phyloP scores from a whole-genome alignment of 176 grass and related monocot genomes.

The Canna indica region DNA sequence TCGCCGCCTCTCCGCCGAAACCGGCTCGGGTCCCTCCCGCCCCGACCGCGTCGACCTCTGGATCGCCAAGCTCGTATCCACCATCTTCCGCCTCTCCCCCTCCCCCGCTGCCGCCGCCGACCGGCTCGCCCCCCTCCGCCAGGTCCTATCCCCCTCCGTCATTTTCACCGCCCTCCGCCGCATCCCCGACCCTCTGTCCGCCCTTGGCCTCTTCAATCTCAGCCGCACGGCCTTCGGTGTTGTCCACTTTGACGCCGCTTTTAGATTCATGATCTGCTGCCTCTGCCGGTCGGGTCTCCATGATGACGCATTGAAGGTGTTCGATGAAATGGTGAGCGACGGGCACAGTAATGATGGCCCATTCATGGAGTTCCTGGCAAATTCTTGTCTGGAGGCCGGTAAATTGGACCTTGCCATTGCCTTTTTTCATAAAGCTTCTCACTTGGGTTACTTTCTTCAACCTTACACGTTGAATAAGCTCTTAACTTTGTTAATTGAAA shows the following conservation, averaged over 20 bases:
- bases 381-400: conserved; percentile 33
- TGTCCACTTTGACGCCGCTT: conserved; percentile 25
- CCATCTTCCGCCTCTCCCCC: conserved; percentile 8
- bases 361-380: conserved; percentile 49
- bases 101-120: conserved; percentile 7
- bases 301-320: conserved; percentile 52
- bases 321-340: conserved; percentile 62
- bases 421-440: conserved; percentile 30
- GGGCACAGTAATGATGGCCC: conserved; percentile 27
- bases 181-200: conserved; percentile 10
- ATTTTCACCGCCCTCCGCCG: conserved; percentile 28
- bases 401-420: conserved; percentile 29
- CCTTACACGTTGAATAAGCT: conserved; percentile 59
- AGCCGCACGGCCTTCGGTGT: conserved; percentile 27
- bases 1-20: not conserved
- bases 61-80: conserved; percentile 47
- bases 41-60: conserved; percentile 39
- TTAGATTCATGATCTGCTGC: conserved; percentile 30
- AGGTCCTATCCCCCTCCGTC: conserved; percentile 10
- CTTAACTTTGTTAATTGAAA: conserved; percentile 36
- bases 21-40: not conserved
- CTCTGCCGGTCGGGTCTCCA: conserved; percentile 39
- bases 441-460: conserved; percentile 35
- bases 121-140: conserved; percentile 13
- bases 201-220: conserved; percentile 19